phyloP scores from a whole-genome alignment of 2,329 filamentous ascomycete species.

The Xylariaceae sp. region DNA sequence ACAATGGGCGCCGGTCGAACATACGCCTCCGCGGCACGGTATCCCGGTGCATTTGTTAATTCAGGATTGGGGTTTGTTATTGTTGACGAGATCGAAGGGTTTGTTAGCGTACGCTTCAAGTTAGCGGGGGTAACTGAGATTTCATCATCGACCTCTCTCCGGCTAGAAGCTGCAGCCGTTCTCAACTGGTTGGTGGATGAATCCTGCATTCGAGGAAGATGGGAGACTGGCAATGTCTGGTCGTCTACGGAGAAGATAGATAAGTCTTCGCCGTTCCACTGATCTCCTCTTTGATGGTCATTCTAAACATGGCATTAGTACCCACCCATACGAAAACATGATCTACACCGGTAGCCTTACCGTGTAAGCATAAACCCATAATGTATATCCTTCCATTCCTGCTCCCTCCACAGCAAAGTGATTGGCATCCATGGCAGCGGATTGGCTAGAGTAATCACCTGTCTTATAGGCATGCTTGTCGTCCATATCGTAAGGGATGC shows the following conservation, averaged over 20 bases:
- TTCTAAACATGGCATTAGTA: constrained; percentile 59
- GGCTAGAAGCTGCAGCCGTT: constrained; percentile 43
- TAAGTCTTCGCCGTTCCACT: constrained; percentile 97
- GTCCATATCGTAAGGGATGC: constrained; percentile 99
- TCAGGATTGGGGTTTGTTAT: constrained; percentile 59
- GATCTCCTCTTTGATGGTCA: constrained; percentile 85
- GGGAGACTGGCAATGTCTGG: constrained; percentile 61
- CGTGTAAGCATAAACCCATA: constrained; percentile 84
- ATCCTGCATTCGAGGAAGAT: constrained; percentile 51
- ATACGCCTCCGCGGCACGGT: constrained; percentile 90
- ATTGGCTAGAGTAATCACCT: constrained; percentile 92
- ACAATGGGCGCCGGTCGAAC: constrained; percentile 82
- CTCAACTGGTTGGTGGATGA: constrained; percentile 55
- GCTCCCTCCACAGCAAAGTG: constrained; percentile 90
- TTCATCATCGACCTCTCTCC: constrained; percentile 56
- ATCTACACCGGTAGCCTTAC: constrained; percentile 50
- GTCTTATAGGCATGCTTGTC: constrained; percentile 94
- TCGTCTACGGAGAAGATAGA: constrained; percentile 91
- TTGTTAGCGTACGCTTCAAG: constrained; percentile 73
- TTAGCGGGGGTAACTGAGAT: constrained; percentile 74
- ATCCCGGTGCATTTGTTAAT: constrained; percentile 70
- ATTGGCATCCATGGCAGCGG: constrained; percentile 92
- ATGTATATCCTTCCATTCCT: constrained; percentile 79
- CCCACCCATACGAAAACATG: constrained; percentile 24
- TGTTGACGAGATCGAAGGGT: constrained; percentile 68